Conservation (phyloP, 2,329 filamentous ascomycete species). For the Aspergillus quadrilineatus region DNA sequence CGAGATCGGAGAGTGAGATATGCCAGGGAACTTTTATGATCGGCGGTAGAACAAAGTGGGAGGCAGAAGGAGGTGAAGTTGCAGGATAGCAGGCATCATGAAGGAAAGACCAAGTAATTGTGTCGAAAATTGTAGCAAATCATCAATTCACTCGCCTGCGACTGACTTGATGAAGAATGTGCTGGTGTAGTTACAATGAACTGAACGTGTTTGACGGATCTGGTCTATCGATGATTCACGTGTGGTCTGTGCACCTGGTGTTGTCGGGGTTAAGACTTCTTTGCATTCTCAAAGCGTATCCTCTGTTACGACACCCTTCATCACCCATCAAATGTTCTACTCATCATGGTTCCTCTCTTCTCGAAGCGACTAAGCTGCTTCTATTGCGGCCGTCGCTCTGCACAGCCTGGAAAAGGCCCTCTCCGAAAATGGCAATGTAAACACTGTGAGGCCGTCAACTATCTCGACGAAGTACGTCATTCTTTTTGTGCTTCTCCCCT, state of each 20-base stretch:
- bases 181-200: not conserved
- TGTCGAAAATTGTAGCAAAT: not conserved
- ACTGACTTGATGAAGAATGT: not conserved
- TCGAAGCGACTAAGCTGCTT: conserved; percentile 66
- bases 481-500: conserved; percentile 12
- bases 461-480: conserved; percentile 73
- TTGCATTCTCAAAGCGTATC: conserved; percentile 19
- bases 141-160: not conserved
- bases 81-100: not conserved
- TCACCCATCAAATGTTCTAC: conserved; percentile 11
- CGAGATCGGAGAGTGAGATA: not conserved
- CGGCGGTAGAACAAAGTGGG: not conserved
- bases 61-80: not conserved
- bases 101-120: not conserved
- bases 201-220: not conserved
- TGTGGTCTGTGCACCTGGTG: conserved; percentile 23
- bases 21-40: not conserved
- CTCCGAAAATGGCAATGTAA: conserved; percentile 70
- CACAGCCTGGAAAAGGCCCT: conserved; percentile 57
- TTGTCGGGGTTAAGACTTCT: conserved; percentile 24
- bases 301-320: conserved; percentile 16
- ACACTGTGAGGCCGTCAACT: conserved; percentile 82
- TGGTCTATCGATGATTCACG: not conserved
- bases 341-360: conserved; percentile 43
- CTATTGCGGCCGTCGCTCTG: conserved; percentile 74